phyloP scores from a whole-genome alignment of 495 filamentous ascomycete genomes.

The Penicillium arizonense region DNA sequence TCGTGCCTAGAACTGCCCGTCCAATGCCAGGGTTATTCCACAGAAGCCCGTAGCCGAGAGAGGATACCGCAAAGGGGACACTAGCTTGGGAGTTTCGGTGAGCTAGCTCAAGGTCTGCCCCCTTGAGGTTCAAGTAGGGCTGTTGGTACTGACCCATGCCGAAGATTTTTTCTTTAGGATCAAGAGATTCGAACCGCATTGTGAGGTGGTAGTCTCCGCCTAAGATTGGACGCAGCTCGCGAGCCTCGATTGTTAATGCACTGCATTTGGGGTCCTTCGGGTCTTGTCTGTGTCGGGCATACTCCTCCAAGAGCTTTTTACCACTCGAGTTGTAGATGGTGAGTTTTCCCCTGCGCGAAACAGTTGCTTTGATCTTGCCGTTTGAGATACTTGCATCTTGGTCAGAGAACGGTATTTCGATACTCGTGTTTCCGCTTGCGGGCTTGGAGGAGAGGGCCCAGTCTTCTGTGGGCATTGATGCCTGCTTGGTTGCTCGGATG shows the following conservation, averaged over 20 bases:
- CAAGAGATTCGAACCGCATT: slow-evolving; percentile 50
- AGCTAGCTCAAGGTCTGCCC: slow-evolving; percentile 54
- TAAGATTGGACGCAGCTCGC: slow-evolving; percentile 51
- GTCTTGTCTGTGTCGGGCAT: slow-evolving; percentile 50
- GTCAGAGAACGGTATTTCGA: slow-evolving; percentile 17
- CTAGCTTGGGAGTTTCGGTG: slow-evolving; percentile 62
- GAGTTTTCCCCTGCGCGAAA: slow-evolving; percentile 48
- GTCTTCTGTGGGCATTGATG: slow-evolving; percentile 47
- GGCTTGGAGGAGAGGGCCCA: slow-evolving; percentile 48
- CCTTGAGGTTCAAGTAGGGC: slow-evolving; percentile 54
- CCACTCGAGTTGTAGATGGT: slow-evolving; percentile 47
- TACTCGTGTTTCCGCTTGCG: slow-evolving; percentile 7
- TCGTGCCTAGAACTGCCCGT: slow-evolving; percentile 53
- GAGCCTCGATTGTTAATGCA: slow-evolving; percentile 50
- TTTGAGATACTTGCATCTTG: slow-evolving; percentile 46
- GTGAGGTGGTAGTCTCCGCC: slow-evolving; percentile 55
- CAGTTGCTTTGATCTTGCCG: slow-evolving; percentile 48
- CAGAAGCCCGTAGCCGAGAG: slow-evolving; percentile 54
- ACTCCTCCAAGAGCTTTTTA: slow-evolving; percentile 53
- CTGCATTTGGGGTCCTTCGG: slow-evolving; percentile 53
- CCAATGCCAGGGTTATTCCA: slow-evolving; percentile 61
- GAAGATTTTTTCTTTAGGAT: slow-evolving; percentile 53
- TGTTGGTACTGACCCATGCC: slow-evolving; percentile 67
- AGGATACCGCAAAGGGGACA: slow-evolving; percentile 55
- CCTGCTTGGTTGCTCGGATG: slow-evolving; percentile 50